A percentile compares a stretch with the other conserved stretches of the same genome.
Evolutionary conservation across 495 filamentous ascomycete genomes (phyloP).

Genomic region (Corynascus novoguineensis): DNA sequence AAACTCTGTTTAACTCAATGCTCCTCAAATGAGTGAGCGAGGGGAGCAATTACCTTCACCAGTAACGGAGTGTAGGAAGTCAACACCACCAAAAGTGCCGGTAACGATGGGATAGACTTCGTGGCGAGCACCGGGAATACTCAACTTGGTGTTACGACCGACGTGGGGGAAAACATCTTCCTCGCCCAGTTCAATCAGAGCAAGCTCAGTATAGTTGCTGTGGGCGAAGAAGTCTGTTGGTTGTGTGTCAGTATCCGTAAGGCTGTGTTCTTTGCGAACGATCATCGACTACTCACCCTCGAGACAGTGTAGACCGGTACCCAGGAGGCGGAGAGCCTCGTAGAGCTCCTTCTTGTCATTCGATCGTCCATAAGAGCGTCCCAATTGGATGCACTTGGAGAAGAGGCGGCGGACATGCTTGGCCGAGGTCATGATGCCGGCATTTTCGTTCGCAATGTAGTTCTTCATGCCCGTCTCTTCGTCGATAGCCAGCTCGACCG

Average conservation of each 20-base stretch:
- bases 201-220: slow-evolving; percentile 84
- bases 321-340: slow-evolving; percentile 77
- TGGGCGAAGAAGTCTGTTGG: slow-evolving; percentile 73
- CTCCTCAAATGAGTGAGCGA: background rate
- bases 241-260: slow-evolving; percentile 2
- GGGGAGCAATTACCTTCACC: slow-evolving; percentile 56
- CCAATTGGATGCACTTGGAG: slow-evolving; percentile 64
- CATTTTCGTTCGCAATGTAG: slow-evolving; percentile 79
- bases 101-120: slow-evolving; percentile 75
- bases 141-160: slow-evolving; percentile 60
- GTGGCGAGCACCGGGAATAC: slow-evolving; percentile 56
- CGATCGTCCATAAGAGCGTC: slow-evolving; percentile 58
- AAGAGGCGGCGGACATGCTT: slow-evolving; percentile 68
- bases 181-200: slow-evolving; percentile 79
- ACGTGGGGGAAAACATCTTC: slow-evolving; percentile 77
- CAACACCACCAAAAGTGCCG: slow-evolving; percentile 87
- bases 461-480: slow-evolving; percentile 77
- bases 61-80: slow-evolving; percentile 78
- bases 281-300: slow-evolving; percentile 48
- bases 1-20: background rate
- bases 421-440: slow-evolving; percentile 70
- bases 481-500: slow-evolving; percentile 71
- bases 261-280: background rate
- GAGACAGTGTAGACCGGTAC: slow-evolving; percentile 84
- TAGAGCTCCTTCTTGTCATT: slow-evolving; percentile 66